Base-by-base conservation (phyloP, 2,329 filamentous ascomycete genomes). In the Calonectria naviculata region DNA sequence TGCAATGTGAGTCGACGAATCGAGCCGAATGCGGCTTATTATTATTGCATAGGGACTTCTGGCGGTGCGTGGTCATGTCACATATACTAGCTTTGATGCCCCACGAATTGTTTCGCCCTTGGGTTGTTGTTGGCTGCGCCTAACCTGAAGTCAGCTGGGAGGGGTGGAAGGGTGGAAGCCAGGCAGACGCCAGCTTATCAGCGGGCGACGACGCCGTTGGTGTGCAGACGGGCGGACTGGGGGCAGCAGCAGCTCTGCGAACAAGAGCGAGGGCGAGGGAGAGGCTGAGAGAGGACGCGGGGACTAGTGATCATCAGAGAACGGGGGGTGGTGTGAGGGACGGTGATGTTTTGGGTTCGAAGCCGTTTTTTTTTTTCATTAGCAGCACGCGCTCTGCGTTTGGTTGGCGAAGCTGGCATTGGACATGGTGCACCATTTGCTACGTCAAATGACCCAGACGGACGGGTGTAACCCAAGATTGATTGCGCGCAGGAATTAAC, bases 21-120 rank as follows among this genome's bases (percentile, higher is more conserved):
- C 41, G 47, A 54, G 63, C 29, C 41, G 49, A 36, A 26, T 58
- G 52, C 52, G 31, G 52, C 52, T 58, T 58, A 58, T 58, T 58
- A 38, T n/a, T 58, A n/a, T 58, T 58, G 52, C 52, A 58, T 58
- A 58, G 34, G 52, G 52, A 58, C 52, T 58, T 58, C 52, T 58
- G 52, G 52, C 52, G 38, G 26, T n/a, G 52, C 36, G 52, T 58
- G 52, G 31, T 24, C 52, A 58, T 58, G 52, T 38, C 52, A 58
- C 52, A 24, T 21, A 58, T 38, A 38, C 52, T 58, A 58, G 52
- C n/a, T 54, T 54, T 54, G 29, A 54, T 52, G 47, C 47, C 47
- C 47, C 28, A 21, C 49, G 49, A 54, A 54, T 54, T 54, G 49
- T 36, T 36, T 38, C n/a, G 52, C 52, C 34, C 47, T 36, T 36